These are phyloP conservation scores for Punica granatum DNA, from an alignment of 345 rosid species.

Conservation along the genomic window DNA sequence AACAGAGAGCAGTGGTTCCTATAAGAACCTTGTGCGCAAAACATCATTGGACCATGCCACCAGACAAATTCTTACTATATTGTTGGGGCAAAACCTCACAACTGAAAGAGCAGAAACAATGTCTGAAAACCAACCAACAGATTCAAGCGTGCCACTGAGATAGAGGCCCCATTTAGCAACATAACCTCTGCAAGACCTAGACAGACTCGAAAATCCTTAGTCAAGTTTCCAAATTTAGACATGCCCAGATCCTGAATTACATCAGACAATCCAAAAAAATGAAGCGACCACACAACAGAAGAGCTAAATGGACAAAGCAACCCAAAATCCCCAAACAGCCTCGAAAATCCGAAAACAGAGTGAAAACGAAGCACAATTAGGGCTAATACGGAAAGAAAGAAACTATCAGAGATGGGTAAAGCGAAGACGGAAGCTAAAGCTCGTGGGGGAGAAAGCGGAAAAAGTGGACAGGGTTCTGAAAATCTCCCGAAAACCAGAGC, in stretches of 20 bases:
- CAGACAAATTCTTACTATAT: conserved; percentile 17
- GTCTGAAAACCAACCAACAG: neutral
- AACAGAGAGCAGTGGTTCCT: conserved; percentile 83
- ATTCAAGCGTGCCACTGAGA: neutral
- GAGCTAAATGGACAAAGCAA: neutral
- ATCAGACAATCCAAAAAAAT: neutral
- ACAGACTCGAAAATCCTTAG: neutral
- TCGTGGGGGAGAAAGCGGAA: neutral
- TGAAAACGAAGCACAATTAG: neutral
- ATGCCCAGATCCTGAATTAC: neutral
- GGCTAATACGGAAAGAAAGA: neutral
- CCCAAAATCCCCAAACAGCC: neutral
- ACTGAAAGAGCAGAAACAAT: neutral
- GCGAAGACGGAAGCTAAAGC: neutral
- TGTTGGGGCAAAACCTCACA: neutral
- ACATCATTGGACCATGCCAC: conserved; percentile 80
- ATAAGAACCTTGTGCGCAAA: conserved; percentile 84
- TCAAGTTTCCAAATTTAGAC: neutral
- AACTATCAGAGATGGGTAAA: neutral
- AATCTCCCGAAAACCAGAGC: neutral
- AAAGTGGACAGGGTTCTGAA: neutral
- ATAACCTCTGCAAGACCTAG: neutral
- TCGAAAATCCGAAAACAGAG: neutral
- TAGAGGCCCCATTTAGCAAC: neutral
- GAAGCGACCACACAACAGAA: neutral